Base-by-base conservation (phyloP, 2,329 filamentous ascomycete species). In the Chaetoscypha palmicola region DNA sequence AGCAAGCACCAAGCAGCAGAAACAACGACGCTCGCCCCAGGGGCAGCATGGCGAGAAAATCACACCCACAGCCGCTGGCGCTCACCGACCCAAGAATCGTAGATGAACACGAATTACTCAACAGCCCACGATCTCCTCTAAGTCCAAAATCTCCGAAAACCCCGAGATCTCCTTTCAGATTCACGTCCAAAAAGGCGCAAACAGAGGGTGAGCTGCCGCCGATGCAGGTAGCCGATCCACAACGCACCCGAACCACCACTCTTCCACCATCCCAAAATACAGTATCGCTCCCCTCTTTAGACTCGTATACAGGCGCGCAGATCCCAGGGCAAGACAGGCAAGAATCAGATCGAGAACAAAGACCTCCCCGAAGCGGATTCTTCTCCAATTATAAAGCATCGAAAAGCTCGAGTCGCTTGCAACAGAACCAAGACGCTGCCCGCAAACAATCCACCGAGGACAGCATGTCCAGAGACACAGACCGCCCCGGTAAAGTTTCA, bases 331-430 rank as follows among this genome's bases (percentile, higher is more conserved):
- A 48, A 10, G 43, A 48, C 38, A 51, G 42, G 33, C 38, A 49
- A 20, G 47, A 56, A n/a, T 46, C 38, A 22, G 43, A 32, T 45
- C 46, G 42, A 37, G 53, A 59, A 45, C 49, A 58, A 43, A 49
- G 52, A 30, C 48, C 57, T 12, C 33, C 52, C 21, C 52, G 52
- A 28, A 52, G 50, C 24, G 57, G 58, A 60, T 70, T 72, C 49
- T 73, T 73, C 51, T 63, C 66, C 33, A 72, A 72, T 50, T 65
- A 70, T 46, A 64, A 67, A 44, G 68, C 68, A 9, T 64, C 66
- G 4, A 72, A 69, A 47, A 70, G 69, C 21, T 67, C 68, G 4
- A 67, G 62, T 33, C 68, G 67, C 56, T 30, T 63, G 55, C 46
- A 62, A 63, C n/a, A 22, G 24, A 37, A 66, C 63, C 19, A 58